These are phyloP conservation scores for Neurospora africana DNA, from an alignment of 495 filamentous ascomycete genomes.

Conservation along the genomic window DNA sequence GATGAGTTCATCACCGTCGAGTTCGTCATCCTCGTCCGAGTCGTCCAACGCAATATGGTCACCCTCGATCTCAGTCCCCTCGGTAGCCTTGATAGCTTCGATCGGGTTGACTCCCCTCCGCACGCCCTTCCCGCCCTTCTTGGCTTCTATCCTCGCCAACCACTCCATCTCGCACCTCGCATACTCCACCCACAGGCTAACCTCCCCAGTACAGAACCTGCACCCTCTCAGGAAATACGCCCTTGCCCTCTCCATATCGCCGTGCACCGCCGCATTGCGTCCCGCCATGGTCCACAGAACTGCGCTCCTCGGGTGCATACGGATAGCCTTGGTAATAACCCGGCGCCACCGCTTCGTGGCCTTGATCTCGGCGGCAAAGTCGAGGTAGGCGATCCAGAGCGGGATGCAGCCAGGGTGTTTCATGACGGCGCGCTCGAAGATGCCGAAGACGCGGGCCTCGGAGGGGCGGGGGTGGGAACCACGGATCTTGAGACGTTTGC, in stretches of 20 bases:
- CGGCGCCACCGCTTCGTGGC: conserved; percentile 69
- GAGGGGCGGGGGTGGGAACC: conserved; percentile 48
- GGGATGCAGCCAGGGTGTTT: conserved; percentile 74
- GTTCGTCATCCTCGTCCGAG: conserved; percentile 31
- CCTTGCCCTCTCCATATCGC: conserved; percentile 75
- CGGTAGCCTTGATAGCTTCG: conserved; percentile 30
- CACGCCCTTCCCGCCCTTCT: conserved; percentile 54
- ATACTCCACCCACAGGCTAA: conserved; percentile 77
- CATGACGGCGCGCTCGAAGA: conserved; percentile 77
- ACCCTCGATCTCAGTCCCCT: conserved; percentile 17
- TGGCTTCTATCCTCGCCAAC: conserved; percentile 64
- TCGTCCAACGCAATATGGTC: conserved; percentile 25
- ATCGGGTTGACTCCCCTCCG: conserved; percentile 24
- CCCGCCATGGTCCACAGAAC: conserved; percentile 86
- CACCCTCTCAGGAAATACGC: conserved; percentile 79
- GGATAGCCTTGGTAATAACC: conserved; percentile 64
- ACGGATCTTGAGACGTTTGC: conserved; percentile 67
- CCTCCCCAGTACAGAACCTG: conserved; percentile 68
- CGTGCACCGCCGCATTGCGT: conserved; percentile 59
- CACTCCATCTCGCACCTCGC: conserved; percentile 87
- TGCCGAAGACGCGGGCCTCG: conserved; percentile 72
- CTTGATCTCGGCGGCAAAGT: conserved; percentile 65
- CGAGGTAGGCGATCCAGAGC: conserved; percentile 89
- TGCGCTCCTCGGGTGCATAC: conserved; percentile 73
- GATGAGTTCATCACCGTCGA: conserved; percentile 32